Evolutionary conservation across 768 basidiomycete species (phyloP), one percentile per base, ranked within the genome.

Genomic region (Termitomyces sp.): DNA sequence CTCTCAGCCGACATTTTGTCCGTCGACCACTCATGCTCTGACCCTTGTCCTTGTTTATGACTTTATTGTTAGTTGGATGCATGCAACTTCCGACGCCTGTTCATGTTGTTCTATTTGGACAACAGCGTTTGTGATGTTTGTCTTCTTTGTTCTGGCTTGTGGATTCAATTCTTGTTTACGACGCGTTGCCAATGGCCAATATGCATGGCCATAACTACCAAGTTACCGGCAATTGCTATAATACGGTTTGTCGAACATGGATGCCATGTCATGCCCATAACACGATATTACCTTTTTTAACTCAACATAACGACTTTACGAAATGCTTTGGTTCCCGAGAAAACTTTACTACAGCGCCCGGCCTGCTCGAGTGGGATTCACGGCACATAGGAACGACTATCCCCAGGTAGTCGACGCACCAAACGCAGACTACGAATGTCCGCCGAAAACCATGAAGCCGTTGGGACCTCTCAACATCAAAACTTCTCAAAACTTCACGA

Each of bases 141-240:
- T 18, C 33, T 57, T 44, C 48, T 57, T 60, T 57, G 59, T 60
- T 57, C 48, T 54, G 34, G 22, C 16, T 37, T 50, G 46, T 45
- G 34, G 22, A 28, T n/a, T 24, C 3, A 10, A 36, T 22, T 16
- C 39, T 56, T 53, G 52, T 47, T 60, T 45, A 41, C 36, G 20
- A n/a, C n/a, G 33, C 26, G 28, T 39, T 20, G 37, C 39, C 51
- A 53, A 49, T 51, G 8, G 8, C 41, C 24, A 16, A 20, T 50
- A 33, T 15, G 6, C n/a, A 51, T 51, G 51, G 18, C 50, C 59
- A 56, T 57, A 10, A 34, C 55, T 48, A 60, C 55, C 16, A 42
- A 33, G 39, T 18, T 33, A 4, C 12, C 10, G 10, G 2, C 18
- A 22, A 39, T 39, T 33, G 20, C 20, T 56, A 56, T 49, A 56